These are phyloP conservation scores for Eremothecium sinecaudum DNA, from an alignment of 1,139 yeast species.

Conservation along the genomic window DNA sequence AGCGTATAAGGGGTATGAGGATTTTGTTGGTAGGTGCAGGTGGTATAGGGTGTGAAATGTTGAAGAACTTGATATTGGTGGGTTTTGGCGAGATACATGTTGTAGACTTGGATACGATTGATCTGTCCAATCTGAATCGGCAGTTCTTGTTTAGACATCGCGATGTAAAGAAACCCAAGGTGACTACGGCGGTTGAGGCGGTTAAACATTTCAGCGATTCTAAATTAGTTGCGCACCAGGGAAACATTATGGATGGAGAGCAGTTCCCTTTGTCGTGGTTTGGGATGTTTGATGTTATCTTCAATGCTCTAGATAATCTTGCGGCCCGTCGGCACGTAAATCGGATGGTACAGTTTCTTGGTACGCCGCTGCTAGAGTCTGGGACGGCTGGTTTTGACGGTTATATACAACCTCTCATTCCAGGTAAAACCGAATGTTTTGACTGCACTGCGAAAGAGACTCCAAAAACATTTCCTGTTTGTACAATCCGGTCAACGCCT, in stretches of 20 bases:
- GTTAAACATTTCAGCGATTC: slow-evolving; percentile 67
- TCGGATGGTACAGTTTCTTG: slow-evolving; percentile 62
- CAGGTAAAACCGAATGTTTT: slow-evolving; percentile 80
- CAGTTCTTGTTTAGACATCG: slow-evolving; percentile 82
- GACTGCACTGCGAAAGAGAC: slow-evolving; percentile 83
- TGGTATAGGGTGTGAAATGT: slow-evolving; percentile 95
- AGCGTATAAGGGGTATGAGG: slow-evolving; percentile 36
- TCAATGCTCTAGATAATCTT: slow-evolving; percentile 87
- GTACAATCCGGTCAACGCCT: slow-evolving; percentile 94
- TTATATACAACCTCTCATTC: slow-evolving; percentile 84
- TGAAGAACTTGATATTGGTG: slow-evolving; percentile 73
- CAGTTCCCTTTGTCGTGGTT: slow-evolving; percentile 77
- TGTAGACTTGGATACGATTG: slow-evolving; percentile 91
- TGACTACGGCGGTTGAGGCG: slow-evolving; percentile 72
- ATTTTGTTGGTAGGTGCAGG: slow-evolving; percentile 95
- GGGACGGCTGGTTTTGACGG: slow-evolving; percentile 96
- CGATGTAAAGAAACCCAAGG: slow-evolving; percentile 80
- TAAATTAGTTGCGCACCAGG: slow-evolving; percentile 72
- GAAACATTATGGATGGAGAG: slow-evolving; percentile 72
- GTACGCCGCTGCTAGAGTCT: slow-evolving; percentile 75
- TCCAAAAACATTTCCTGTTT: slow-evolving; percentile 87
- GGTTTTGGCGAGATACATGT: slow-evolving; percentile 87
- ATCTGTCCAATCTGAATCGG: slow-evolving; percentile 80
- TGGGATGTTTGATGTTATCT: slow-evolving; percentile 62
- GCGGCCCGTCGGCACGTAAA: slow-evolving; percentile 91